Percentiles rank a stretch among this genome's conserved stretches.
Conservation (phyloP, 768 basidiomycete species). For the Mycena vitilis region DNA sequence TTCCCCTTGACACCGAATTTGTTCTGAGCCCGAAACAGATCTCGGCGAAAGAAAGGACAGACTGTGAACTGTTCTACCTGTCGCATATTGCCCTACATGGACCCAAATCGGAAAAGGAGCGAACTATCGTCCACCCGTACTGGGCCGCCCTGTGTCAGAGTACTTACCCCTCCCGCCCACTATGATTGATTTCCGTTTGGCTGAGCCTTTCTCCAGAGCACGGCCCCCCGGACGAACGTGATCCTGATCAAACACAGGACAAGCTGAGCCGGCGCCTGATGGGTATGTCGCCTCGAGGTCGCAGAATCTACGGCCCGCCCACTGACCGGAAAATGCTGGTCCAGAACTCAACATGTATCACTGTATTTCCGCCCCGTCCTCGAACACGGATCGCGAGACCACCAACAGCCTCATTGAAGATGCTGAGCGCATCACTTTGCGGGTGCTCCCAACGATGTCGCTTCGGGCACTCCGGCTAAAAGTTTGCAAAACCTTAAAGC, state of each 20-base stretch:
- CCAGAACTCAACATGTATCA: slow-evolving; percentile 47
- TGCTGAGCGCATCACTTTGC: slow-evolving; percentile 49
- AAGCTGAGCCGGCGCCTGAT: slow-evolving; percentile 73
- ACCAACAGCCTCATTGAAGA: slow-evolving; percentile 32
- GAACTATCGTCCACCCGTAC: slow-evolving; percentile 66
- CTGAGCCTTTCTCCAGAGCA: slow-evolving; percentile 57
- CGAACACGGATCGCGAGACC: slow-evolving; percentile 33
- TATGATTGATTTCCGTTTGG: slow-evolving; percentile 12
- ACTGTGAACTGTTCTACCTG: slow-evolving; percentile 87
- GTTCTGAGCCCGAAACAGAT: slow-evolving; percentile 57
- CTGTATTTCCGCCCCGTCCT: slow-evolving; percentile 40
- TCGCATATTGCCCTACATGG: slow-evolving; percentile 67
- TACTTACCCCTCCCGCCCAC: slow-evolving; percentile 42
- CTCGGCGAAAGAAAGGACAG: slow-evolving; percentile 74
- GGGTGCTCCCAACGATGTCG: slow-evolving; percentile 76
- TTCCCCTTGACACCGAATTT: slow-evolving; percentile 1
- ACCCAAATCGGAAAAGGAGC: slow-evolving; percentile 55
- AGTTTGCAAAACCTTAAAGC: slow-evolving; percentile 61
- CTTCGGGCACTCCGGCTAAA: slow-evolving; percentile 74
- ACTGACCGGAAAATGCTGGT: slow-evolving; percentile 16
- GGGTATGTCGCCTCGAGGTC: slow-evolving; percentile 52
- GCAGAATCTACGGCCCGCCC: not conserved
- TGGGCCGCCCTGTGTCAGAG: slow-evolving; percentile 74
- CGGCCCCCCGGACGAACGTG: slow-evolving; percentile 60
- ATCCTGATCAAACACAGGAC: slow-evolving; percentile 49